Percentiles rank a stretch among this genome's conserved stretches.
Evolutionary conservation across 2,329 filamentous ascomycete genomes (phyloP).

Genomic region (Penicillium expansum): DNA sequence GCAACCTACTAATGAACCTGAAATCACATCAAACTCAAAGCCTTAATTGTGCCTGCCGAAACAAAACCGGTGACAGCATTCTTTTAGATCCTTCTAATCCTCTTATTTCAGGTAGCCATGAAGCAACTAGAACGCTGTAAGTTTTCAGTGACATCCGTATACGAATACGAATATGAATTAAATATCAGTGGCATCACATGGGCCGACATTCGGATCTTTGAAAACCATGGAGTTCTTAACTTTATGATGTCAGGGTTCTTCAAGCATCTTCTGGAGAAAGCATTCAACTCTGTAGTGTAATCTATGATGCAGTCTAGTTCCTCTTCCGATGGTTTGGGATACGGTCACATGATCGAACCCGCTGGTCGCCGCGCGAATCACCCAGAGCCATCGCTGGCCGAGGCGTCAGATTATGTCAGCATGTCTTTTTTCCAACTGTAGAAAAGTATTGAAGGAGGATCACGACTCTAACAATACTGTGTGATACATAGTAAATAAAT

Average conservation of each 20-base stretch:
- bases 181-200: background rate
- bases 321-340: background rate
- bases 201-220: background rate
- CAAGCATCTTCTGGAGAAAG: background rate
- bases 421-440: conserved; percentile 8
- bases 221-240: background rate
- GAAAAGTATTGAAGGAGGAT: background rate
- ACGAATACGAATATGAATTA: background rate
- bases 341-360: conserved; percentile 23
- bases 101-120: background rate
- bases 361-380: conserved; percentile 27
- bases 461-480: background rate
- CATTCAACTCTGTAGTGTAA: too few relatives aligned
- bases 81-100: too few relatives aligned
- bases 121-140: background rate
- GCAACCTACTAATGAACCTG: too few relatives aligned
- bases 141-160: background rate
- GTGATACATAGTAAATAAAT: background rate
- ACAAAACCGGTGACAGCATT: too few relatives aligned
- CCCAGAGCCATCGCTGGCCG: conserved; percentile 12
- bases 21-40: too few relatives aligned
- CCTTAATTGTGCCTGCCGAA: background rate
- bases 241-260: background rate
- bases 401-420: conserved; percentile 17
- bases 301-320: background rate